Percentiles rank a stretch among this genome's conserved stretches.
These are phyloP conservation scores for Ploettnerulaceae sp. DNA, from an alignment of 2,329 filamentous ascomycete genomes.

Conservation along the genomic window DNA sequence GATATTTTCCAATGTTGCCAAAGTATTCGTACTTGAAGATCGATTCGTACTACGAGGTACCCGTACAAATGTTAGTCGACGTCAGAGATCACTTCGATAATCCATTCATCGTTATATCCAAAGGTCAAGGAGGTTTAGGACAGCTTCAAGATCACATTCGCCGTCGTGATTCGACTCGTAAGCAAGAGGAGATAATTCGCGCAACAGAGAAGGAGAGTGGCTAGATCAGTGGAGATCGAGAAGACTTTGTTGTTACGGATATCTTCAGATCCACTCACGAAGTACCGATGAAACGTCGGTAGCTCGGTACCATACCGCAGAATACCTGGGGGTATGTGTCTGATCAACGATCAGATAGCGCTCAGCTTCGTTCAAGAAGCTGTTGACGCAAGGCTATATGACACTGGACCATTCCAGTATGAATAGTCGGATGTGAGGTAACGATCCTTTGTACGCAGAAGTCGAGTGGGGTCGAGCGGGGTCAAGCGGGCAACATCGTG, in stretches of 20 bases:
- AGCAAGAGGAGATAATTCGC: slow-evolving; percentile 2
- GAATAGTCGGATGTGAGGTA: neutral
- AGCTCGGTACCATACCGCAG: neutral
- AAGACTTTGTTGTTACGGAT: slow-evolving; percentile 4
- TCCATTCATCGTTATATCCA: slow-evolving; percentile 11
- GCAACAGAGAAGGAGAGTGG: slow-evolving; percentile 2
- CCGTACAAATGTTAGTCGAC: slow-evolving; percentile 16
- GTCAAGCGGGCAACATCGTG: too few relatives aligned
- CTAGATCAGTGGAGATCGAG: neutral
- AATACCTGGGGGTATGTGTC: neutral
- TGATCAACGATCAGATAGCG: slow-evolving; percentile 1
- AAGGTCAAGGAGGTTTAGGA: slow-evolving; percentile 14
- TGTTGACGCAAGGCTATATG: neutral
- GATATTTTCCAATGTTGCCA: slow-evolving; percentile 1
- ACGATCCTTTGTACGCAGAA: neutral
- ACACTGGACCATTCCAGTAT: neutral
- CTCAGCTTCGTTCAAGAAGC: neutral
- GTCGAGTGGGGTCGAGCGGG: neutral
- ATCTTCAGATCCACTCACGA: slow-evolving; percentile 3
- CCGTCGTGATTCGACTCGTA: slow-evolving; percentile 14
- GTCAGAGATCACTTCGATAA: slow-evolving; percentile 7
- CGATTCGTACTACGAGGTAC: slow-evolving; percentile 14
- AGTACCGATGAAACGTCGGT: slow-evolving; percentile 4
- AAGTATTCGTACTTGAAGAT: slow-evolving; percentile 16
- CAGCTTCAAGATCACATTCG: slow-evolving; percentile 15